Percentiles rank a stretch among this genome's conserved stretches.
phyloP scores from a whole-genome alignment of 352 stramenopile species.

The Phytophthora tubulina region DNA sequence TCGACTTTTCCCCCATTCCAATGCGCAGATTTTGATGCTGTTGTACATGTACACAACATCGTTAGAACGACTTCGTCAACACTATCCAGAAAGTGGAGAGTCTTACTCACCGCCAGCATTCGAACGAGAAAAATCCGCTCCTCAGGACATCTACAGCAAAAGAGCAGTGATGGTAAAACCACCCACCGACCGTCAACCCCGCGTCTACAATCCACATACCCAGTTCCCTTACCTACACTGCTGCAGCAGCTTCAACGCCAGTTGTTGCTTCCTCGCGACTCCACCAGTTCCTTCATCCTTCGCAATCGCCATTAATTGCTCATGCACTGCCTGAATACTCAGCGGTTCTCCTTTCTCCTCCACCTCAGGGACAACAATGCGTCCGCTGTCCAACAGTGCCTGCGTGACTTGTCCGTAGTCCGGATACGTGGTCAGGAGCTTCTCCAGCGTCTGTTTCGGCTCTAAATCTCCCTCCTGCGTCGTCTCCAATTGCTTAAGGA shows the following conservation, averaged over 20 bases:
- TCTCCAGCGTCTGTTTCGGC: constrained; percentile 35
- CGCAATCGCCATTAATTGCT: constrained; percentile 64
- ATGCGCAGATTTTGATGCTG: constrained; percentile 89
- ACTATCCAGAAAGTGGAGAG: not conserved
- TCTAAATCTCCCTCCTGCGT: constrained; percentile 11
- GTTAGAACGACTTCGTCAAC: constrained; percentile 2
- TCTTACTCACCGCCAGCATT: constrained; percentile 72
- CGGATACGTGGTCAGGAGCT: constrained; percentile 50
- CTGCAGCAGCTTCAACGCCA: constrained; percentile 63
- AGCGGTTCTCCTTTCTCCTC: constrained; percentile 32
- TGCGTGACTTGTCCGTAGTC: constrained; percentile 68
- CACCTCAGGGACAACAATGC: constrained; percentile 28
- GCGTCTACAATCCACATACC: not conserved
- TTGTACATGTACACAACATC: constrained; percentile 1
- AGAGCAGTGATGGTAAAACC: not conserved
- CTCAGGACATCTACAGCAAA: constrained; percentile 47
- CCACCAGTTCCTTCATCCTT: constrained; percentile 67
- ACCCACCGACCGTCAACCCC: not conserved
- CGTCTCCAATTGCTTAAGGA: constrained; percentile 57
- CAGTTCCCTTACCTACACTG: constrained; percentile 47
- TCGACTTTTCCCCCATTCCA: constrained; percentile 85
- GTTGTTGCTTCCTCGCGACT: constrained; percentile 67
- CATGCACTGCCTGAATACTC: constrained; percentile 62
- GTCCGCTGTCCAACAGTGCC: constrained; percentile 50
- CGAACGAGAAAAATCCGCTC: constrained; percentile 75